A percentile compares a stretch with the other conserved stretches of the same genome.
phyloP scores from a whole-genome alignment of 2,329 filamentous ascomycete species.

The Colletotrichum sp. region DNA sequence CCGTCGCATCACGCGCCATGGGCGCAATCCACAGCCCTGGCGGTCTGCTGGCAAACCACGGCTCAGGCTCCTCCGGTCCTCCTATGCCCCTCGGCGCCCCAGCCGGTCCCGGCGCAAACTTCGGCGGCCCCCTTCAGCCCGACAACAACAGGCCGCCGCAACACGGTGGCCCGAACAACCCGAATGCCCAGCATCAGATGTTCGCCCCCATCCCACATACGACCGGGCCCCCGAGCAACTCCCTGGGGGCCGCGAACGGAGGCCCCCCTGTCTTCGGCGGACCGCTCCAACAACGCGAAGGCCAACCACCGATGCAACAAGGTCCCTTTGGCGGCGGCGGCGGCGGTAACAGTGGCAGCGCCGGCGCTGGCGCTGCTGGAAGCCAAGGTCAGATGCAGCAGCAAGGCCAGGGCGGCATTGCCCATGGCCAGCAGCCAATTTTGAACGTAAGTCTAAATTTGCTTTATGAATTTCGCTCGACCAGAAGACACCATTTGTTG shows the following conservation, averaged over 20 bases:
- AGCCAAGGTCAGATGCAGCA: slow-evolving; percentile 74
- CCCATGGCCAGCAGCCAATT: slow-evolving; percentile 67
- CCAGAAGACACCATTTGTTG: neutral
- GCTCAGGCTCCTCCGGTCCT: slow-evolving; percentile 63
- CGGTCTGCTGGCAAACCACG: slow-evolving; percentile 80
- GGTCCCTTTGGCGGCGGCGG: slow-evolving; percentile 47
- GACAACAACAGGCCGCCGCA: slow-evolving; percentile 57
- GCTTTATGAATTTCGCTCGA: neutral
- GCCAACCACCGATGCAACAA: slow-evolving; percentile 63
- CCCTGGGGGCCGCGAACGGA: slow-evolving; percentile 64
- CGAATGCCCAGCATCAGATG: slow-evolving; percentile 57
- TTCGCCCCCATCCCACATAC: slow-evolving; percentile 61
- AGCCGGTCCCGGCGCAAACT: slow-evolving; percentile 54
- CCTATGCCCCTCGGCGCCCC: slow-evolving; percentile 58
- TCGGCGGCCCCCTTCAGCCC: slow-evolving; percentile 60
- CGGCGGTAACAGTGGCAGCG: slow-evolving; percentile 33
- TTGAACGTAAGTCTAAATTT: slow-evolving; percentile 63
- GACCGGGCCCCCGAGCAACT: slow-evolving; percentile 53
- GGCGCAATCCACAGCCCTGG: slow-evolving; percentile 92
- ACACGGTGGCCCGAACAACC: slow-evolving; percentile 54
- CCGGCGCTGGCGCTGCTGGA: slow-evolving; percentile 45
- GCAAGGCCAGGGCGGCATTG: slow-evolving; percentile 17
- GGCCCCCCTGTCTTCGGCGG: slow-evolving; percentile 73
- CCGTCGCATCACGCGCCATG: slow-evolving; percentile 81
- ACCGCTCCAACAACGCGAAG: slow-evolving; percentile 66